Base-by-base conservation (phyloP, 1,139 yeast species). In the Kazachstania sp. region DNA sequence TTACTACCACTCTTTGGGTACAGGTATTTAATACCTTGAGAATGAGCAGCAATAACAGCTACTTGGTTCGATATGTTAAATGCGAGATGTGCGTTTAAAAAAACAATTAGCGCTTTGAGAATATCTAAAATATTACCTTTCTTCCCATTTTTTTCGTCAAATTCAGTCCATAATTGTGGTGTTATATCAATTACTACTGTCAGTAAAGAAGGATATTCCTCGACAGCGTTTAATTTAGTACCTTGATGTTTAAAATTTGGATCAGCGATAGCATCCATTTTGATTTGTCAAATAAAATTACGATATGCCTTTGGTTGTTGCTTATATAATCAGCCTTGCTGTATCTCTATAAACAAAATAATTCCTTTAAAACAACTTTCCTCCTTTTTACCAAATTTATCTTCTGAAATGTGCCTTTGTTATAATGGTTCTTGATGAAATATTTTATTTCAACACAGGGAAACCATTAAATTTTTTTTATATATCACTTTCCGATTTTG, bases 1-100 rank as follows among this genome's bases (percentile, higher is more conserved):
- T 29, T 28, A 31, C 13, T 38, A 13, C 39, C 41, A 34, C 42
- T 50, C 32, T 61, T 70, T 0, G 98, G 97, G 60, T 83, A 87
- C 19, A 92, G 63, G 56, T 85, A 79, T 55, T 72, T 71, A 0
- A 95, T 82, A 0, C 92, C 88, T 13, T 69, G 67, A 1, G 88
- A 78, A 49, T 88, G 84, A 26, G 87, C 83, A 1, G 87, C 85
- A 35, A 92, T 77, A 30, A 92, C 79, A 6, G 95, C 86, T 11
- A 90, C 95, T 60, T 79, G 79, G 64, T 92, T 92, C 35, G 88
- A 79, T 59, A 86, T 86, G 65, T 87, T 86, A 47, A 87, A 72
- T 0, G 98, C 81, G 44, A 94, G 64, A 65, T 92, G 98, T 1
- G 94, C 90, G 61, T 92, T 92, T 49, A 90, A 66, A 39, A 64